These are phyloP conservation scores for Diversispora eburnea DNA, from an alignment of 192 early-diverging fungal species.

Conservation along the genomic window DNA sequence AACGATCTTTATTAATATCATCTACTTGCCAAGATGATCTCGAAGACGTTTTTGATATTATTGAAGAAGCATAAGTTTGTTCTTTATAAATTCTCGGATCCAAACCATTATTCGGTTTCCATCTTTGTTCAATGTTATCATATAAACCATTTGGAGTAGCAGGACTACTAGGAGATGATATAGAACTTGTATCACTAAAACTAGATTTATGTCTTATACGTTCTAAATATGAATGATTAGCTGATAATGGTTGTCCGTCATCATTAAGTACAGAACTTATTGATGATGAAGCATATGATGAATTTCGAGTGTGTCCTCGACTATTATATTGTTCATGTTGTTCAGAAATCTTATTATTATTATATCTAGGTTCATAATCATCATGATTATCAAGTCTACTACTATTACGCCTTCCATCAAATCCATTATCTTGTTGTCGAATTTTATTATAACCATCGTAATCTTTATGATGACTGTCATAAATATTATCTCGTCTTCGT, in stretches of 20 bases:
- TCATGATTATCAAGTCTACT: not conserved
- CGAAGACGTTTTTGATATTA: conserved; percentile 1
- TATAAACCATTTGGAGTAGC: conserved; percentile 24
- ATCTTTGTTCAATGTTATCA: not conserved
- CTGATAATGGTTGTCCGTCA: not conserved
- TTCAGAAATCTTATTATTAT: not conserved
- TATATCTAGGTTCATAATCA: not conserved
- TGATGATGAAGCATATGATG: conserved; percentile 12
- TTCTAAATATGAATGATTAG: conserved; percentile 9
- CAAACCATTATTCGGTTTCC: conserved; percentile 7
- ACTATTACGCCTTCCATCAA: not conserved
- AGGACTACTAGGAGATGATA: conserved; percentile 25
- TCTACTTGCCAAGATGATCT: conserved; percentile 4
- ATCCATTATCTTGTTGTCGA: not conserved
- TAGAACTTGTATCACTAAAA: conserved; percentile 21
- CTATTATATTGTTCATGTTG: conserved; percentile 6
- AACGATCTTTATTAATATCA: conserved; percentile 13
- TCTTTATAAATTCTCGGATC: conserved; percentile 17
- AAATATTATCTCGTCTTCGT: not conserved
- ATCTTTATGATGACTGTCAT: conserved; percentile 1
- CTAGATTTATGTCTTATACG: not conserved
- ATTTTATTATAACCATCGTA: not conserved
- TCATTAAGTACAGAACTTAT: not conserved
- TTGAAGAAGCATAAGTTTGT: conserved; percentile 19
- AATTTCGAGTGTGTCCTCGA: conserved; percentile 14